Evolutionary conservation across 129 eudicot species (phyloP).

Genomic region (Tagetes erecta): DNA sequence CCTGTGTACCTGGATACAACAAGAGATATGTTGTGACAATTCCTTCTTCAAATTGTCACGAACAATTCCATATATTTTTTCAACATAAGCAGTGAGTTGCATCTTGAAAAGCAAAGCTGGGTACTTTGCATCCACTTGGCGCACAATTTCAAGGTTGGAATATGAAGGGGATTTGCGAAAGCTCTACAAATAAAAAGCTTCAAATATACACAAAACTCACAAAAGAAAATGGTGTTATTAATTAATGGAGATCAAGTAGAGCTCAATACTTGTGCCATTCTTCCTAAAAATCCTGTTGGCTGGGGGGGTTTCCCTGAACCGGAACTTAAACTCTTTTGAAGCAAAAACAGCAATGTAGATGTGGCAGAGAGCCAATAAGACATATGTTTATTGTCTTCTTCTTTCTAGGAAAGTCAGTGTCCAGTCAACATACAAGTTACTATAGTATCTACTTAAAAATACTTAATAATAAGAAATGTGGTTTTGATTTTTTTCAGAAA

Average conservation of each 20-base stretch:
- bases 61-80: conserved; percentile 73
- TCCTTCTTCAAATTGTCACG: conserved; percentile 81
- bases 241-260: conserved; percentile 4
- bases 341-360: conserved; percentile 73
- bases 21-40: conserved; percentile 46
- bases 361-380: conserved; percentile 92
- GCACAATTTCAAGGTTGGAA: conserved; percentile 50
- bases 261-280: conserved; percentile 73
- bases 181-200: conserved; percentile 29
- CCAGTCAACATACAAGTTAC: conserved; percentile 11
- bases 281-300: conserved; percentile 82
- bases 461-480: background rate
- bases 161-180: conserved; percentile 63
- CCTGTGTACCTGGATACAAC: conserved; percentile 60
- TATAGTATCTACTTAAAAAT: conserved; percentile 6
- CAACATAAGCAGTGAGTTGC: conserved; percentile 91
- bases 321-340: conserved; percentile 59
- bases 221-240: background rate
- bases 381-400: conserved; percentile 76
- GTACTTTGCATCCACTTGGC: conserved; percentile 81
- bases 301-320: conserved; percentile 55
- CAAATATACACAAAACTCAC: conserved; percentile 11
- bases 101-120: conserved; percentile 97
- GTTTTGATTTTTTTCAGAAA: conserved; percentile 7
- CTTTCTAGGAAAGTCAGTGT: conserved; percentile 49